Evolutionary conservation across 495 filamentous ascomycete genomes (phyloP), one percentile per base, ranked within the genome.

Genomic region (Bathelium albidoporum): DNA sequence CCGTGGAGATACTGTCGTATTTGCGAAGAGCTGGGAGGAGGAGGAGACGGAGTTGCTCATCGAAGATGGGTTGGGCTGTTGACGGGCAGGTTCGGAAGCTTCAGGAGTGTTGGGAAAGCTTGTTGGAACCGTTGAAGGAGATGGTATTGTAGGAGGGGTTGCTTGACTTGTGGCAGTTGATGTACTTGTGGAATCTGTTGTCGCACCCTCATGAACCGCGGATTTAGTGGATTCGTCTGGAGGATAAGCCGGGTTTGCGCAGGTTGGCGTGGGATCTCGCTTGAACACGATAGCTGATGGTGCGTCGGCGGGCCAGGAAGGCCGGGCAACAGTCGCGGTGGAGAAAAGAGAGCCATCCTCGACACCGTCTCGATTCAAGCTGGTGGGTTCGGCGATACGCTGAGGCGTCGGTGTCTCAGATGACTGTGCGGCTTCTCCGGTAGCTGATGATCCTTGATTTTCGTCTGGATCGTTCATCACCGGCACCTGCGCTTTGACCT

Each of bases 1-100:
- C 80, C 62, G 78, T 72, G 61, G 79, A 73, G 12, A 69, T 64
- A 20, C 68, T 53, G 12, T 9, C 70, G 70, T 78, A 73, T 66
- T 74, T 78, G 16, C 68, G 24, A 22, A 65, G 64, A 26, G 22
- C 29, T 29, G 49, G 29, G 24, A 55, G 24, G 11, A 9, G 49
- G 49, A 28, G 20, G 20, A 10, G 49, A 11, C 29, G n/a, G 49
- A 55, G 49, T 10, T 20, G 20, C 0, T 26, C 16, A 7, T 55
- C 7, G 49, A 16, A 29, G 49, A 55, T 29, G 20, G 16, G 49
- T 55, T 24, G 20, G 4, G 20, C 7, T 55, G 9, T 29, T 12
- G 20, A 9, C 29, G 22, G 24, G 49, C 29, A 24, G 20, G 7
- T 10, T 28, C 29, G 49, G 49, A 55, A 26, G 24, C 20, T 26